A percentile compares a stretch with the other conserved stretches of the same genome.
These are phyloP conservation scores for Populus nigra DNA, from an alignment of 345 rosid species.

Conservation along the genomic window DNA sequence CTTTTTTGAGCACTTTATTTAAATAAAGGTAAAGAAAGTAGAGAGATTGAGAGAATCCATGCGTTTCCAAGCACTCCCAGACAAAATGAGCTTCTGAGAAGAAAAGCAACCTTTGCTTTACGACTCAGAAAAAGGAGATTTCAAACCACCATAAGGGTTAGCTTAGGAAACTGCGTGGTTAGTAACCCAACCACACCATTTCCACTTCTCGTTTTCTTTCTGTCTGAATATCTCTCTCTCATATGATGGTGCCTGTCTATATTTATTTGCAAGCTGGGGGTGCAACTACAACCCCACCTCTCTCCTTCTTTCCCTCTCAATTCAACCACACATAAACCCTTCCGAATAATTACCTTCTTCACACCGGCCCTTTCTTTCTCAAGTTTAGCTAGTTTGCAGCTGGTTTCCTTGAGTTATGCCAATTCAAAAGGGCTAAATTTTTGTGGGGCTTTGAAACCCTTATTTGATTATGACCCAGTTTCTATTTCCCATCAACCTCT, in stretches of 20 bases:
- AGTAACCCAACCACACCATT: constrained; percentile 29
- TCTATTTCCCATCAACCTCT: constrained; percentile 22
- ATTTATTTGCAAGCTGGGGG: constrained; percentile 50
- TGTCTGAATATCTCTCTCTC: constrained; percentile 23
- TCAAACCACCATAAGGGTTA: constrained; percentile 50
- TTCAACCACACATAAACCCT: constrained; percentile 14
- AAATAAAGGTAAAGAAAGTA: constrained; percentile 24
- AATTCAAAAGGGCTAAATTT: constrained; percentile 32
- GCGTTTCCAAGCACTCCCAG: constrained; percentile 64
- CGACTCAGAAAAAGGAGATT: constrained; percentile 70
- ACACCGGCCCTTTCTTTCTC: constrained; percentile 16
- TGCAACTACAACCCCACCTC: constrained; percentile 47
- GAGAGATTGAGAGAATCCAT: constrained; percentile 55
- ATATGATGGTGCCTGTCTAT: constrained; percentile 48
- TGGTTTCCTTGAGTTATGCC: constrained; percentile 49
- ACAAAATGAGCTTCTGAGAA: constrained; percentile 69
- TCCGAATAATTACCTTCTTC: constrained; percentile 4
- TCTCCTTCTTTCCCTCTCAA: constrained; percentile 49
- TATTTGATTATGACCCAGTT: constrained; percentile 28
- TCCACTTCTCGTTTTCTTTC: constrained; percentile 16
- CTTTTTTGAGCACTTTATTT: constrained; percentile 8
- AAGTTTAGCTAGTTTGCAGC: constrained; percentile 23
- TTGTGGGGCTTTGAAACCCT: constrained; percentile 36
- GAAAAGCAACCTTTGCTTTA: constrained; percentile 69
- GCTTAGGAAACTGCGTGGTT: constrained; percentile 55